Evolutionary conservation across 2,329 filamentous ascomycete genomes (phyloP).

Genomic region (Daldinia sp.): DNA sequence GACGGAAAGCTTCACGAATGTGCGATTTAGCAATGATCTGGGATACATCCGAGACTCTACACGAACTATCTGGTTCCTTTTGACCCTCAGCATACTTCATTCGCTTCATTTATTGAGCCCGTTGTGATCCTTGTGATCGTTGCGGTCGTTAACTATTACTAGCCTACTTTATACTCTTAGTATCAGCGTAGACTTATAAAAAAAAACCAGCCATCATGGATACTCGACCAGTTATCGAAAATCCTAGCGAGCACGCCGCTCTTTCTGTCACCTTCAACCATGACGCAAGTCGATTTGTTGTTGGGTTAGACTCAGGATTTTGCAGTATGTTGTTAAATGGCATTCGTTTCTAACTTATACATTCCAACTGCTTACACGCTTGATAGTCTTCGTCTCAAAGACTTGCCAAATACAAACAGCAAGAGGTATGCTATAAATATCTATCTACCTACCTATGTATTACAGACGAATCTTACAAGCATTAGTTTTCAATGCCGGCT

Average conservation of each 20-base stretch:
- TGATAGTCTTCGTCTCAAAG: conserved; percentile 77
- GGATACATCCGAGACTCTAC: conserved; percentile 24
- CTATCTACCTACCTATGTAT: neutral
- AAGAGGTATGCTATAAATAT: conserved; percentile 54
- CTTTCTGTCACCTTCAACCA: conserved; percentile 88
- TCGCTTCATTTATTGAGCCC: conserved; percentile 29
- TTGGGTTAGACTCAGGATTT: conserved; percentile 88
- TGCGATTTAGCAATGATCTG: conserved; percentile 41
- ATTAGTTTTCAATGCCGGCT: conserved; percentile 76
- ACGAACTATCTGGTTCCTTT: conserved; percentile 40
- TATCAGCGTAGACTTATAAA: conserved; percentile 23
- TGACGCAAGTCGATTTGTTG: conserved; percentile 85
- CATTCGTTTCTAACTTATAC: neutral
- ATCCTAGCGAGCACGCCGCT: conserved; percentile 77
- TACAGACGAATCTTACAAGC: conserved; percentile 19
- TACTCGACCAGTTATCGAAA: conserved; percentile 86
- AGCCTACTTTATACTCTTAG: conserved; percentile 23
- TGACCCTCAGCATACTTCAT: conserved; percentile 44
- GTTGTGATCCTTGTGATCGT: neutral
- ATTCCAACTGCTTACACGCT: conserved; percentile 47
- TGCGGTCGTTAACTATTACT: conserved; percentile 29
- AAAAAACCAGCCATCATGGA: conserved; percentile 73
- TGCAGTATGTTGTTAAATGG: conserved; percentile 69
- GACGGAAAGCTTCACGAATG: conserved; percentile 30
- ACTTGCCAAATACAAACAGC: conserved; percentile 75